Base-by-base conservation (phyloP, 208 protist genomes). In the Trypanosomatidae sp. region DNA sequence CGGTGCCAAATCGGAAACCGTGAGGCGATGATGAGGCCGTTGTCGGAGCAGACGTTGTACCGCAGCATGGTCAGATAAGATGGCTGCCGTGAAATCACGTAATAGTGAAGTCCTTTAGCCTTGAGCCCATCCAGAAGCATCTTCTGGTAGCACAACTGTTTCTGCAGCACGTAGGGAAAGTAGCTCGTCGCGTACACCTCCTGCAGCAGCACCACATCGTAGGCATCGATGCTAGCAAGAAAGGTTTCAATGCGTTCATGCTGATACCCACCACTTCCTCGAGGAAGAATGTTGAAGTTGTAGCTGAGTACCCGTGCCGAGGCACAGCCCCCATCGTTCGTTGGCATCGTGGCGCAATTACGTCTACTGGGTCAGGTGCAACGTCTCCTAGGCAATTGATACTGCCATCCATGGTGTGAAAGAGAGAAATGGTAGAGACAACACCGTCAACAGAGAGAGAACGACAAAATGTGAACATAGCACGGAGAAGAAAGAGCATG, bases 251-350 rank as follows among this genome's bases (percentile, higher is more conserved):
- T 89, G 30, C 93, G 89, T 67, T 97, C 93, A 36, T 88, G 76
- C 76, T 97, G 91, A 77, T 88, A 97, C 5, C 91, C 91, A 36
- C 90, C 85, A 60, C 86, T 86, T 3, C 91, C 89, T 4, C 84
- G 77, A 12, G 93, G 93, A 46, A 95, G 86, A n/a, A 95, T 87
- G 73, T 95, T 95, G 69, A 97, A 92, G 75, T 97, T 97, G 74
- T 94, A 97, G 74, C 89, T 96, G 59, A 97, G 80, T 46, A 95
- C 88, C 22, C 93, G 93, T 25, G 83, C 83, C 19, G 71, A 66
- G 59, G 75, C 77, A 43, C 36, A 67, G 28, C 49, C 9, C 41
- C 49, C 7, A 22, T 73, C 64, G 6, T 22, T 30, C n/a, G 62
- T 56, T 30, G 78, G 71, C 69, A 82, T 77, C 3, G 1, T 62